phyloP scores from a whole-genome alignment of 768 basidiomycete genomes.

The Rhodosporidiobolus sp. region DNA sequence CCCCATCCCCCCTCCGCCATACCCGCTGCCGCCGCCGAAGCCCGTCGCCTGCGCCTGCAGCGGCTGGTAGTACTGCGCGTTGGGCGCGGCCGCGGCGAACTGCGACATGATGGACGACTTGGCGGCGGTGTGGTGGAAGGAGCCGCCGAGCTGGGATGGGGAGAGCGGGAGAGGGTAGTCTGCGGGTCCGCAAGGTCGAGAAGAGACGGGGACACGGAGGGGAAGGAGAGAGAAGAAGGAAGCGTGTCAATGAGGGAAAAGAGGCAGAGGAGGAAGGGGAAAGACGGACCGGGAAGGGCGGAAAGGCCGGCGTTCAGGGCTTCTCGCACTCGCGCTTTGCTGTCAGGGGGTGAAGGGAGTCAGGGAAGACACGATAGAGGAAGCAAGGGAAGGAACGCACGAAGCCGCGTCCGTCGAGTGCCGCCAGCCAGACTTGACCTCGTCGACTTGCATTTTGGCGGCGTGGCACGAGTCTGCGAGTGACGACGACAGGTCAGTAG shows the following conservation, averaged over 20 bases:
- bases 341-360: not conserved
- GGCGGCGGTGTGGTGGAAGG: slow-evolving; percentile 11
- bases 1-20: not conserved
- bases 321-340: slow-evolving; percentile 32
- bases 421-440: slow-evolving; percentile 30
- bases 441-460: slow-evolving; percentile 32
- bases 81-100: not conserved
- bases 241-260: too few relatives aligned
- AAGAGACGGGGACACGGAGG: not conserved
- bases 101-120: slow-evolving; percentile 25
- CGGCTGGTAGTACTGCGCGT: not conserved
- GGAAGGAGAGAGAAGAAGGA: too few relatives aligned
- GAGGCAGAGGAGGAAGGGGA: not conserved
- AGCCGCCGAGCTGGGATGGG: slow-evolving; percentile 18
- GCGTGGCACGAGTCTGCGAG: slow-evolving; percentile 30
- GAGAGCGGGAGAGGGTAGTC: slow-evolving; percentile 25
- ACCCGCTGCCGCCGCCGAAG: slow-evolving; percentile 8
- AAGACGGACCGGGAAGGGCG: slow-evolving; percentile 21
- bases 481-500: rapidly evolving
- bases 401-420: slow-evolving; percentile 31
- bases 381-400: slow-evolving; percentile 3
- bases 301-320: slow-evolving; percentile 35
- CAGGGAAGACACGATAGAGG: too few relatives aligned
- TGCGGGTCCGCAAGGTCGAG: not conserved
- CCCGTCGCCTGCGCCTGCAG: slow-evolving; percentile 16